phyloP scores from a whole-genome alignment of 108 stramenopile genomes.

The Craspedostauros australis region DNA sequence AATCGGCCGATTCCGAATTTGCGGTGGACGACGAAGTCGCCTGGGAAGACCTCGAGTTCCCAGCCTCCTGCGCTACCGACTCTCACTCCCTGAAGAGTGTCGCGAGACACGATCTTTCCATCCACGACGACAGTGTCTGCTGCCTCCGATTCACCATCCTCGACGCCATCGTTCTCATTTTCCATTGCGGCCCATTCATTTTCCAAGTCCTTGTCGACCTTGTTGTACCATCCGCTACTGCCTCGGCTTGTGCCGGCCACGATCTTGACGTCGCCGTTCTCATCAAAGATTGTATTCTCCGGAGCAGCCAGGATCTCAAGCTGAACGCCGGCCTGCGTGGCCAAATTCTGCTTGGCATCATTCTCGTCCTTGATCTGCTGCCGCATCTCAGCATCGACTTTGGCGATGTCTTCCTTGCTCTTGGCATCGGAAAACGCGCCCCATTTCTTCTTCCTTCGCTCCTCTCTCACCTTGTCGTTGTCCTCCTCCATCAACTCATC shows the following conservation, averaged over 20 bases:
- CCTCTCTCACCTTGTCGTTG: constrained; percentile 55
- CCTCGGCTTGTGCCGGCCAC: constrained; percentile 7
- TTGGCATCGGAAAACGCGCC: constrained; percentile 65
- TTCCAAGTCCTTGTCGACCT: constrained; percentile 55
- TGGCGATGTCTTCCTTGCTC: constrained; percentile 46
- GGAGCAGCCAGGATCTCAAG: constrained; percentile 52
- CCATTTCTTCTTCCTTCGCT: constrained; percentile 46
- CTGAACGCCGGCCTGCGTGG: constrained; percentile 43
- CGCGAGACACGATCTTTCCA: constrained; percentile 47
- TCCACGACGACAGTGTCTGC: constrained; percentile 27
- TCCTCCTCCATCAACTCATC: constrained; percentile 44
- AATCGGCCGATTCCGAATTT: constrained; percentile 83
- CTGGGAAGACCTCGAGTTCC: constrained; percentile 75
- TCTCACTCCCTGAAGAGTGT: constrained; percentile 56
- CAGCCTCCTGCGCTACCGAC: constrained; percentile 78
- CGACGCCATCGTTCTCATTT: constrained; percentile 8
- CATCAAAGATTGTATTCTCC: constrained; percentile 15
- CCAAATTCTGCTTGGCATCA: constrained; percentile 38
- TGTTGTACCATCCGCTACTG: constrained; percentile 49
- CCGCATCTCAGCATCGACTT: constrained; percentile 32
- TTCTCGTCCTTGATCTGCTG: constrained; percentile 45
- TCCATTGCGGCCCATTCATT: constrained; percentile 36
- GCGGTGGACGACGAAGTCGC: constrained; percentile 81
- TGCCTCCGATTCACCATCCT: constrained; percentile 9
- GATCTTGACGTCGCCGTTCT: constrained; percentile 28